Conservation (phyloP, 2,329 filamentous ascomycete genomes). For the Botrytis fragariae region DNA sequence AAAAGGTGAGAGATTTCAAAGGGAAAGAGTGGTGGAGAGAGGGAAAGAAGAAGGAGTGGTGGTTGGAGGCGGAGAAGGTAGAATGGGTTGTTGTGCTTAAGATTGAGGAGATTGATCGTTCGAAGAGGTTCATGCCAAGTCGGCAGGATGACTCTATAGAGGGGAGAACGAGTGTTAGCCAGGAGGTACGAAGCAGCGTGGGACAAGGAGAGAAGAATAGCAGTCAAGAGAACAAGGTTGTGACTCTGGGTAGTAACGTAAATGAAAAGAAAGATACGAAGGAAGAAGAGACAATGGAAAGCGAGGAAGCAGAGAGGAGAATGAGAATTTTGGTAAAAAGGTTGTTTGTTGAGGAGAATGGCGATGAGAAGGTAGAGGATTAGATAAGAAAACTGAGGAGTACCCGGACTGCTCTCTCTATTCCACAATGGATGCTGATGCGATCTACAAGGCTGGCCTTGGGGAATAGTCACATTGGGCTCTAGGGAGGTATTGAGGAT, state of each 20-base stretch:
- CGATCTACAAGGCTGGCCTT: too few relatives aligned
- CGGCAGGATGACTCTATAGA: accelerated
- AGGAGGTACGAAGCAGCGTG: not conserved
- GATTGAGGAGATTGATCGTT: not conserved
- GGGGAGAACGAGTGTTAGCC: not conserved
- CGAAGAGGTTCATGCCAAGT: not conserved
- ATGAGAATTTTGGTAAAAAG: not conserved
- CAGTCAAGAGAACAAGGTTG: too few relatives aligned
- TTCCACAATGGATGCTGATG: not conserved
- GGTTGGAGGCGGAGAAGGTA: not conserved
- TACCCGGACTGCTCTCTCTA: not conserved
- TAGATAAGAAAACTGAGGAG: not conserved
- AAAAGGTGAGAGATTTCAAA: not conserved
- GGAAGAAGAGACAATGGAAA: not conserved
- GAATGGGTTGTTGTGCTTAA: not conserved
- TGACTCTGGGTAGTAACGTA: not conserved
- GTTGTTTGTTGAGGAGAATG: not conserved
- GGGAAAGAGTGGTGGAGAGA: not conserved
- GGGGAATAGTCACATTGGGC: not conserved
- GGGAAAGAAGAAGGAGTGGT: not conserved
- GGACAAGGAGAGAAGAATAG: not conserved
- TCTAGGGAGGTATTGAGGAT: not conserved
- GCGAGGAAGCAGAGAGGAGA: not conserved
- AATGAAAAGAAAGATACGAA: not conserved
- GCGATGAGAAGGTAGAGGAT: not conserved